These are phyloP conservation scores for Globisporangium paroecandrum DNA, from an alignment of 352 stramenopile genomes.

Conservation along the genomic window DNA sequence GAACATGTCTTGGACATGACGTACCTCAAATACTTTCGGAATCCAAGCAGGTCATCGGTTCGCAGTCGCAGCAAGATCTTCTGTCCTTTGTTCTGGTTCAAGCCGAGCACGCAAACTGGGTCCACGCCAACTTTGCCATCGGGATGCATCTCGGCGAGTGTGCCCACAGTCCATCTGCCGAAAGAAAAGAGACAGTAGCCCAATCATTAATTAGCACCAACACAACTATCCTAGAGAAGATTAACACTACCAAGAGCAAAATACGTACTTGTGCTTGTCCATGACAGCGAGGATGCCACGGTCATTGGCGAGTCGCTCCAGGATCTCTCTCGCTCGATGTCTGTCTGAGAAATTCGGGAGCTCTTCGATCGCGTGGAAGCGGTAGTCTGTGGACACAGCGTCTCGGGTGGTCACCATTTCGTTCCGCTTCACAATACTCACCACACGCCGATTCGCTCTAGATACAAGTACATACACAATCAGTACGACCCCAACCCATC, in stretches of 20 bases:
- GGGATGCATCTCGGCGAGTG: constrained; percentile 86
- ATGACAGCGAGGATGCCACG: constrained; percentile 86
- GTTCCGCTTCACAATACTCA: constrained; percentile 61
- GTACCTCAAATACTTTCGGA: constrained; percentile 84
- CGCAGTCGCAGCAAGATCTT: constrained; percentile 93
- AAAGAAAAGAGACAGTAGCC: background rate
- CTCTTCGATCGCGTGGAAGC: constrained; percentile 71
- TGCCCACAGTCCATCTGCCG: constrained; percentile 78
- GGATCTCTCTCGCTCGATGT: constrained; percentile 64
- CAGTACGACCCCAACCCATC: background rate
- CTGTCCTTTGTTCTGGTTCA: constrained; percentile 95
- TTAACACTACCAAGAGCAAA: background rate
- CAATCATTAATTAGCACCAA: background rate
- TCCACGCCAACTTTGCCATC: constrained; percentile 89
- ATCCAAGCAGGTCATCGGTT: constrained; percentile 92
- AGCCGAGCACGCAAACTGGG: constrained; percentile 86
- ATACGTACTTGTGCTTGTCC: constrained; percentile 78
- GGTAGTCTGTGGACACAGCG: constrained; percentile 42
- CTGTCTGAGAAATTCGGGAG: constrained; percentile 54
- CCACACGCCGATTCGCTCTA: constrained; percentile 49
- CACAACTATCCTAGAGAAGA: background rate
- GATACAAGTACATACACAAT: background rate
- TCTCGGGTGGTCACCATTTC: constrained; percentile 31
- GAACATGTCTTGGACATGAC: constrained; percentile 1
- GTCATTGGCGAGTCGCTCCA: constrained; percentile 83